Evolutionary conservation across 352 stramenopile genomes (phyloP).

Genomic region (Phytophthora cactorum): DNA sequence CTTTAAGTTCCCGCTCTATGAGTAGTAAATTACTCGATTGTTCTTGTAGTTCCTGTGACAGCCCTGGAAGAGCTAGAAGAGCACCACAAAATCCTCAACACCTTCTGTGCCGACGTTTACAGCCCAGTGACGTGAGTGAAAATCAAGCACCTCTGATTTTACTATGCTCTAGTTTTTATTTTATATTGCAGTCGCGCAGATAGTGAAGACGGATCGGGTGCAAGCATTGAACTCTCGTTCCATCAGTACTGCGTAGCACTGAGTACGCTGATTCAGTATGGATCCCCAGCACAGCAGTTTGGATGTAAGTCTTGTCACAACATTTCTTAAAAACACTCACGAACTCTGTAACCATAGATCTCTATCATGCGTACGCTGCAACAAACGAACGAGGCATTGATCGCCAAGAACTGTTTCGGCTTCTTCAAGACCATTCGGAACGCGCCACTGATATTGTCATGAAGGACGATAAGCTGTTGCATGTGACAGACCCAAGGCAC

Average conservation of each 20-base stretch:
- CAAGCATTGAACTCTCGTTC: conserved; percentile 43
- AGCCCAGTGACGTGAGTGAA: conserved; percentile 21
- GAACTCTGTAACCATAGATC: conserved; percentile 29
- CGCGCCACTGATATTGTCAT: conserved; percentile 16
- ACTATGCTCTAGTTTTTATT: too few relatives aligned
- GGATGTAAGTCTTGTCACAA: conserved; percentile 44
- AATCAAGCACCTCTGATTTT: neutral
- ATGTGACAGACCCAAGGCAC: conserved; percentile 41
- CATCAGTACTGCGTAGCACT: conserved; percentile 61
- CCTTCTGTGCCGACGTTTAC: conserved; percentile 43
- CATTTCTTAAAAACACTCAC: neutral
- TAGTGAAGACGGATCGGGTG: conserved; percentile 2
- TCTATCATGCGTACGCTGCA: conserved; percentile 62
- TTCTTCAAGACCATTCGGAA: conserved; percentile 65
- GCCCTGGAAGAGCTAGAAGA: conserved; percentile 47
- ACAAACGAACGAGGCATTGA: conserved; percentile 66
- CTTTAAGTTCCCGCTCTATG: neutral
- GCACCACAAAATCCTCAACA: conserved; percentile 51
- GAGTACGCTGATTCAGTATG: conserved; percentile 50
- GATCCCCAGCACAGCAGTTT: conserved; percentile 54
- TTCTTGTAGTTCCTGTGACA: conserved; percentile 40
- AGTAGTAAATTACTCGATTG: neutral
- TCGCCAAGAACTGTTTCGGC: conserved; percentile 52
- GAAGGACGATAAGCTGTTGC: conserved; percentile 26
- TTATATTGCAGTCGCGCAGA: conserved; percentile 5